Evolutionary conservation across 2,329 filamentous ascomycete species (phyloP), one percentile per base, ranked within the genome.

Genomic region (Arthrobotrys pseudoclavata): DNA sequence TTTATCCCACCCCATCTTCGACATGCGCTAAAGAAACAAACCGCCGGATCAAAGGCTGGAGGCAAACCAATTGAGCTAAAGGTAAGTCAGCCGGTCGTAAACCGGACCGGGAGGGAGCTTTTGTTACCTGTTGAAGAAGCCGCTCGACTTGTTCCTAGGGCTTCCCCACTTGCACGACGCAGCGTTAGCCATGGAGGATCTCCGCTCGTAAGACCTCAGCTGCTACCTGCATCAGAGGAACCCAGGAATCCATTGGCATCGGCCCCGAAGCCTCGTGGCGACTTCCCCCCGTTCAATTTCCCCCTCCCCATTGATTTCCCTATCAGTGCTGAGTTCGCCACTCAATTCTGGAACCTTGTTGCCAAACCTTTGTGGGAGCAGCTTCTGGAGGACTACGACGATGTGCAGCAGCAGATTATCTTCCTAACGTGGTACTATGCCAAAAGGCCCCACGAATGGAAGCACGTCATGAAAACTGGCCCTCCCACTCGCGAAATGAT

Each of bases 1-100:
- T 77, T 77, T 31, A 29, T 77, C 22, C 67, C 74, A 12, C 74
- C 74, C 0, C 74, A 77, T 24, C 74, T 77, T 24, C 67, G 74
- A 4, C 67, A 62, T 42, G 18, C 42, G 2, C 20, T 62, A 1
- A 71, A 63, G 47, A 62, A 55, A 22, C 53, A 29, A n/a, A 53
- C 20, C 15, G 5, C 9, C 4, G 45, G 50, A n/a, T 12, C 24
- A 13, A 24, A 34, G 18, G 13, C 22, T 15, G 47, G 18, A 22
- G 24, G 5, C 1, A 47, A 45, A 26, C 18, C 4, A 26, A 18
- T 9, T n/a, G 52, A 37, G 6, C 24, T 12, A n/a, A 31, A 52
- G 6, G 26, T 31, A 13, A 5, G 18, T 7, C 24, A 18, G 10
- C 26, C 24, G 40, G 7, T 22, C 29, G 18, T 22, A 22, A 34